phyloP scores from a whole-genome alignment of 352 stramenopile genomes.

The Pythium pyrilobum region DNA sequence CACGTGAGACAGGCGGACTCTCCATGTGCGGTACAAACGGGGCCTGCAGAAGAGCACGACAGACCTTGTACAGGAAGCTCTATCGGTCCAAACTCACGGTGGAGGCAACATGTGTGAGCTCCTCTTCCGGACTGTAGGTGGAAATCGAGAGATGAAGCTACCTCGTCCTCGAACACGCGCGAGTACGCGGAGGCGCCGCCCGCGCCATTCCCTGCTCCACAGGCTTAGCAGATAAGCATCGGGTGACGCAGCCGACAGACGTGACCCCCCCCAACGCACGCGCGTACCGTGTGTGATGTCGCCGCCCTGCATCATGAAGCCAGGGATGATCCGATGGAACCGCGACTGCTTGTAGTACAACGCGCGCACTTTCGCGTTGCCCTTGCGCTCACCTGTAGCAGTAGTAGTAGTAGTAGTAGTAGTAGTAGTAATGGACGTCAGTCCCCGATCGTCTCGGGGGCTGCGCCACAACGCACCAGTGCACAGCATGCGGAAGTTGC shows the following conservation, averaged over 20 bases:
- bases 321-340: constrained; percentile 98
- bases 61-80: constrained; percentile 84
- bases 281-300: constrained; percentile 85
- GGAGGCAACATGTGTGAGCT: background rate
- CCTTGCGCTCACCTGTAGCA: constrained; percentile 31
- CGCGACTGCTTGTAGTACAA: constrained; percentile 92
- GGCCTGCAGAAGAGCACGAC: constrained; percentile 12
- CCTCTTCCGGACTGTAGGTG: background rate
- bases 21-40: too few relatives aligned
- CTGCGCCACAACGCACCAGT: constrained; percentile 26
- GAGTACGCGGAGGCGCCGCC: constrained; percentile 94
- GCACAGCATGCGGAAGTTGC: constrained; percentile 73
- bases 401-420: background rate
- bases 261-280: background rate
- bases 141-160: constrained; percentile 7
- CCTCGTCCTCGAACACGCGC: constrained; percentile 96
- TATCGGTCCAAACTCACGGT: constrained; percentile 32
- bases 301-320: constrained; percentile 98
- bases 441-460: background rate
- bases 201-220: constrained; percentile 72
- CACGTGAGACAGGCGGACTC: too few relatives aligned
- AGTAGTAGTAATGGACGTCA: background rate
- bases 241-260: background rate
- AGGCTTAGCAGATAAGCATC: background rate
- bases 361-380: constrained; percentile 37